Base-by-base conservation (phyloP, 805 yeast genomes). In the Sugiyamaella boreocaroliniensis region DNA sequence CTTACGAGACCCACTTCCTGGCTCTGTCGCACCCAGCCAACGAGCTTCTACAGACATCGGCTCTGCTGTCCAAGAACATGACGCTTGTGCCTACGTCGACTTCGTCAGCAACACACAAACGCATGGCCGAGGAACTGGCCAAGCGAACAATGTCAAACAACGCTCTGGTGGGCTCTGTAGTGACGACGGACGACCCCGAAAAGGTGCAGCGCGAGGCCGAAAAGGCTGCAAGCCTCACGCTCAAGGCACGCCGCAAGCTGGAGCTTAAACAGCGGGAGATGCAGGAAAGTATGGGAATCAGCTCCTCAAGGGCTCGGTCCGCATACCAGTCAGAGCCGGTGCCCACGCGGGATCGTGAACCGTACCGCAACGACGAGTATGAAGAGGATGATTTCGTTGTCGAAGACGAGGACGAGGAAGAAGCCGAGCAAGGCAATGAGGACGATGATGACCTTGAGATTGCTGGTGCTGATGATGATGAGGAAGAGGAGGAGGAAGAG, bases 71-170 rank as follows among this genome's bases (percentile, higher is more conserved):
- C 46, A 82, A 85, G 61, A 68, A 81, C 1, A 77, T 88, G 62
- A 85, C 84, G 66, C 80, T 93, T 52, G 80, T 89, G 49, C 99
- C 99, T 15, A 82, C 97, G 0, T 89, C 97, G 0, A 88, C 95
- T n/a, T 77, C 79, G 45, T 88, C 97, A 1, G 78, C 79, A 49
- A 85, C 95, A 2, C 98, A 92, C 68, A 77, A 80, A 60, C 80
- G 82, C 64, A 76, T 93, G 58, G 88, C 96, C 8, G 61, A 57
- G 32, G 68, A 66, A 34, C 64, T 73, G 40, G 68, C 68, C n/a
- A 58, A 61, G 43, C 63, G 64, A 40, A 64, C 65, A 51, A 64
- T 60, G 53, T 60, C 58, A 47, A 53, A 58, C 16, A 58, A 62
- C 37, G 58, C 61, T 46, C 56, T 58, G 15, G 68, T 72, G 20